A percentile compares a stretch with the other conserved stretches of the same genome.
Evolutionary conservation across 345 rosid genomes (phyloP).

Genomic region (Murraya koenigii): DNA sequence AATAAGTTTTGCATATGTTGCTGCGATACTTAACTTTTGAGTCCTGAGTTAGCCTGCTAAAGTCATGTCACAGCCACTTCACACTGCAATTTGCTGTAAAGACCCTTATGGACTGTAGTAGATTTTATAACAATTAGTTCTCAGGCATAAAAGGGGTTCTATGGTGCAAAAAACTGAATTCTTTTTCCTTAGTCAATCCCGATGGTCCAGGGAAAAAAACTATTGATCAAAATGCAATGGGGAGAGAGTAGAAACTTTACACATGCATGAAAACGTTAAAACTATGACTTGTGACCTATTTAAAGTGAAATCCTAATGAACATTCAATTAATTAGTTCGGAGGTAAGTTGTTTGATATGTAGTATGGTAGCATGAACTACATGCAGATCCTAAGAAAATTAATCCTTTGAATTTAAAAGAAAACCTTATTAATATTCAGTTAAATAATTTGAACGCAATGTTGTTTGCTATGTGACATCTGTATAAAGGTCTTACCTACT

Average conservation of each 20-base stretch:
- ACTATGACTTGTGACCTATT: neutral
- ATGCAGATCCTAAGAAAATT: neutral
- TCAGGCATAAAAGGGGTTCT: neutral
- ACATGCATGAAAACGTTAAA: neutral
- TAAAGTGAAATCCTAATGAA: neutral
- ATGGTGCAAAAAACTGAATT: neutral
- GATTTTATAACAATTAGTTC: neutral
- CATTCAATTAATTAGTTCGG: neutral
- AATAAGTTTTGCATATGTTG: neutral
- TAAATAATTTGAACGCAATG: neutral
- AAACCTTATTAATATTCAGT: neutral
- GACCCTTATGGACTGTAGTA: neutral
- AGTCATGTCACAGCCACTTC: neutral
- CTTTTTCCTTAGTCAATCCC: neutral
- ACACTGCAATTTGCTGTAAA: neutral
- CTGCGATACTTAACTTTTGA: neutral
- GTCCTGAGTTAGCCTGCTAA: slow-evolving; percentile 3
- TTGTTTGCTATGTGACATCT: neutral
- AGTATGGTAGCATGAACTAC: neutral
- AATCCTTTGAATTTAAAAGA: neutral
- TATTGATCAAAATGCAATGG: neutral
- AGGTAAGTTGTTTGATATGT: neutral
- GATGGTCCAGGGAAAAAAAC: neutral
- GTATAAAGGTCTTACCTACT: neutral
- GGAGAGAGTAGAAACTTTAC: neutral